Percentiles rank a stretch among this genome's conserved stretches.
These are phyloP conservation scores for Vachellia pachyceras DNA, from an alignment of 306 rosid species.

Conservation along the genomic window DNA sequence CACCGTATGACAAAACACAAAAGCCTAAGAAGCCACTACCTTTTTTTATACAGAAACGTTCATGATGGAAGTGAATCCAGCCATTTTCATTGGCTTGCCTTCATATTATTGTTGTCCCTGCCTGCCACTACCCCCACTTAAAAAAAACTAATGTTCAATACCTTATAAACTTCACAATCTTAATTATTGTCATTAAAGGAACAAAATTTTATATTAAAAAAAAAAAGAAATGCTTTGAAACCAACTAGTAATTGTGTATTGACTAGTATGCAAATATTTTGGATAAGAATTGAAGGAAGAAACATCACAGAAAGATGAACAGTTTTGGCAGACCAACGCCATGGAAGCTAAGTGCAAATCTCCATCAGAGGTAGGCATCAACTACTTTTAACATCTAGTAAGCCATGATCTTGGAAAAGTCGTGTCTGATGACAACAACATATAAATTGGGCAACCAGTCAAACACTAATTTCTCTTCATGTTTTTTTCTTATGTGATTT, in stretches of 20 bases:
- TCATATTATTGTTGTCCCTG: background rate
- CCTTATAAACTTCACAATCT: background rate
- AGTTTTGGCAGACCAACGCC: slow-evolving; percentile 14
- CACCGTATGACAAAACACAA: background rate
- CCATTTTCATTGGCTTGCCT: background rate
- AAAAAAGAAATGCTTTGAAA: background rate
- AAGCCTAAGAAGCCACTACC: background rate
- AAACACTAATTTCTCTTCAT: background rate
- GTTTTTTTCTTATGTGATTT: background rate
- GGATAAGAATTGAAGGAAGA: background rate
- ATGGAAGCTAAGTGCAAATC: slow-evolving; percentile 14
- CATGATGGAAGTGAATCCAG: slow-evolving; percentile 8
- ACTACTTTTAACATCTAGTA: background rate
- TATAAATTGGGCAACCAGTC: slow-evolving; percentile 7
- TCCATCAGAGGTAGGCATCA: slow-evolving; percentile 19
- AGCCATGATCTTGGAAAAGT: background rate
- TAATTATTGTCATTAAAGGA: background rate
- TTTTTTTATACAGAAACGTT: background rate
- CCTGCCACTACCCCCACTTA: background rate
- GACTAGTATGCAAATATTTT: slow-evolving; percentile 4
- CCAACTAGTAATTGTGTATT: background rate
- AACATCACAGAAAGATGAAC: slow-evolving; percentile 2
- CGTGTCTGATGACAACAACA: slow-evolving; percentile 15
- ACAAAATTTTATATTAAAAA: background rate
- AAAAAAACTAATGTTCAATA: background rate